These are phyloP conservation scores for Pigoraptor vietnamica DNA, from an alignment of 78 protist genomes.

Conservation along the genomic window DNA sequence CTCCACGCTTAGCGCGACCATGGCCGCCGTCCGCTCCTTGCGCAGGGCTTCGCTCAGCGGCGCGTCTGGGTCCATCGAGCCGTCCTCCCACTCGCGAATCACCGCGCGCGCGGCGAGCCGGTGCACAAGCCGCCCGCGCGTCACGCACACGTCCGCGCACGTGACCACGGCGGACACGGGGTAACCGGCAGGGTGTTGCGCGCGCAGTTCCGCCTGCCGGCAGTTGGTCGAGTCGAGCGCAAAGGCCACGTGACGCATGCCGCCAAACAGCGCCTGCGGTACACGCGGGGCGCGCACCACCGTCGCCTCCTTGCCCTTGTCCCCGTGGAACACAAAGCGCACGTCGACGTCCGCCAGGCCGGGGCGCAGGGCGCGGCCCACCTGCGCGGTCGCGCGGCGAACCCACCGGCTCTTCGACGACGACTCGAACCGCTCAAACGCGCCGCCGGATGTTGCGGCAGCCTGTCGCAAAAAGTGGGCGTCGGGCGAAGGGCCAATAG, in stretches of 20 bases:
- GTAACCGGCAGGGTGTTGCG: neutral
- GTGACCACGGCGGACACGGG: neutral
- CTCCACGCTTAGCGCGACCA: neutral
- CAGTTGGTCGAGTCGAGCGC: neutral
- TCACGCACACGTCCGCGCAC: too few relatives aligned
- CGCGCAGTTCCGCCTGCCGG: neutral
- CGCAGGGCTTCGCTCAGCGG: too few relatives aligned
- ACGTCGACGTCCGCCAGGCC: neutral
- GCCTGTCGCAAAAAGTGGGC: neutral
- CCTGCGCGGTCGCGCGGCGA: neutral
- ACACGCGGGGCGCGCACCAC: neutral
- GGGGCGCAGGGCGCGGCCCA: neutral
- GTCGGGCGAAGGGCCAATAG: neutral
- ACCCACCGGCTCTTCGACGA: neutral
- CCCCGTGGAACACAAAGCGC: neutral
- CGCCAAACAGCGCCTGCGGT: neutral
- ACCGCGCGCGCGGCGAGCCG: conserved; percentile 1
- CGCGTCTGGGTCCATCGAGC: neutral
- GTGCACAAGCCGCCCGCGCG: neutral
- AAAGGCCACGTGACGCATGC: neutral
- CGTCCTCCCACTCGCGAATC: conserved; percentile 11
- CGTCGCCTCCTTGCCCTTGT: neutral
- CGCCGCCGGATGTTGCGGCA: neutral
- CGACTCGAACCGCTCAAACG: neutral
- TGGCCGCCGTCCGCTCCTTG: neutral